Evolutionary conservation across 129 eudicot genomes (phyloP).

Genomic region (Dittrichia graveolens): DNA sequence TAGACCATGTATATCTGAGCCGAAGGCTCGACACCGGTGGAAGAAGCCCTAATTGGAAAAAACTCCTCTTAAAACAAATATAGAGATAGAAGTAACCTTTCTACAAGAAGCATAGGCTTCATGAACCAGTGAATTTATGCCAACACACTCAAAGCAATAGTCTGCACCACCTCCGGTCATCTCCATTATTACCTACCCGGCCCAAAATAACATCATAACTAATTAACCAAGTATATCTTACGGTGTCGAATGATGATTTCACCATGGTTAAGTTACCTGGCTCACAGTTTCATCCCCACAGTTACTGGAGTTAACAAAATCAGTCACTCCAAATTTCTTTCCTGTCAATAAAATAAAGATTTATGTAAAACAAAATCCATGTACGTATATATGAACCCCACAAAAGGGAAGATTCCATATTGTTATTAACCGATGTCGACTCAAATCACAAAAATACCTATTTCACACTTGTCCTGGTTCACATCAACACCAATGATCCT

Average conservation of each 20-base stretch:
- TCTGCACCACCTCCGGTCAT: slow-evolving; percentile 96
- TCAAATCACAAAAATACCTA: slow-evolving; percentile 38
- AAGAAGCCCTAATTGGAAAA: too few species aligned
- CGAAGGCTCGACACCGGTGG: too few species aligned
- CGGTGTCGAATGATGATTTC: neutral
- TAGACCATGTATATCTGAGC: too few species aligned
- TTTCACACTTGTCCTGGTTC: slow-evolving; percentile 66
- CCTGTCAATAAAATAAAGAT: slow-evolving; percentile 38
- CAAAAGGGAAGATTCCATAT: neutral
- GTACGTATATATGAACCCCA: neutral
- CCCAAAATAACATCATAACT: neutral
- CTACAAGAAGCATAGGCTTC: slow-evolving; percentile 84
- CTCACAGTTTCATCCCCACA: slow-evolving; percentile 67
- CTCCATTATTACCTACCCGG: slow-evolving; percentile 54
- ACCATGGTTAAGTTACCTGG: slow-evolving; percentile 50
- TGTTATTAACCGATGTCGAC: neutral
- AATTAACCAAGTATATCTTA: neutral
- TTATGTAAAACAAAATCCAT: slow-evolving; percentile 14
- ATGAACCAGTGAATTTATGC: slow-evolving; percentile 57
- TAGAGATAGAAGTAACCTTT: slow-evolving; percentile 50
- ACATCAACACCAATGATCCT: slow-evolving; percentile 82
- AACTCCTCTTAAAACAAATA: too few species aligned
- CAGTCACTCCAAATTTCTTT: slow-evolving; percentile 81
- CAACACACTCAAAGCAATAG: slow-evolving; percentile 95
- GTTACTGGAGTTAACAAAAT: slow-evolving; percentile 63